Evolutionary conservation across 2,329 filamentous ascomycete genomes (phyloP).

Genomic region (Fusarium tuaranense): DNA sequence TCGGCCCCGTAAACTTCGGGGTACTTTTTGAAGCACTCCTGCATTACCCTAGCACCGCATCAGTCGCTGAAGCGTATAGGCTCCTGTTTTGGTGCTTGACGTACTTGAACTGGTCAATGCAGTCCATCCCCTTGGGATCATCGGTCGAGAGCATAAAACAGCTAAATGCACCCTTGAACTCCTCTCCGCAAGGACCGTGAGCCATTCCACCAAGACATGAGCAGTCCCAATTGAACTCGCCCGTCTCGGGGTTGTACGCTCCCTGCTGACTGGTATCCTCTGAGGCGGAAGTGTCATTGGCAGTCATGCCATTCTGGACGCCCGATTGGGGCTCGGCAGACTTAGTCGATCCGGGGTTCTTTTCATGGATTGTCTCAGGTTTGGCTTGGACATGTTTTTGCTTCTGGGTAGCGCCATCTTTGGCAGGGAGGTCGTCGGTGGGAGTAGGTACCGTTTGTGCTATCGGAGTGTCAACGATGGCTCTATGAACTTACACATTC

Average conservation of each 20-base stretch:
- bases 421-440: not conserved
- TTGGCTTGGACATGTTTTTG: not conserved
- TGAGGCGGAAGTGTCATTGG: not conserved
- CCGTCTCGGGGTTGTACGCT: not conserved
- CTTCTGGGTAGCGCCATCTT: not conserved
- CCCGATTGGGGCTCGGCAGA: not conserved
- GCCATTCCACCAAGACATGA: not conserved
- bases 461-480: not conserved
- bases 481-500: not conserved
- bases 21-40: not conserved
- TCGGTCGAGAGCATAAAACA: not conserved
- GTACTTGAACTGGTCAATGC: not conserved
- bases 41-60: not conserved
- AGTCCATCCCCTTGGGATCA: not conserved
- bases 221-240: not conserved
- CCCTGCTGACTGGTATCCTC: not conserved
- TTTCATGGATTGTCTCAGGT: not conserved
- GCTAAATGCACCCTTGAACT: not conserved
- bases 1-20: not conserved
- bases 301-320: not conserved
- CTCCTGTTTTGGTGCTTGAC: not conserved
- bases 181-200: not conserved
- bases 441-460: not conserved
- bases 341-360: not conserved
- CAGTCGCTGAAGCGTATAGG: not conserved